phyloP scores from a whole-genome alignment of 306 rosid genomes.

The Lathyrus sativus region DNA sequence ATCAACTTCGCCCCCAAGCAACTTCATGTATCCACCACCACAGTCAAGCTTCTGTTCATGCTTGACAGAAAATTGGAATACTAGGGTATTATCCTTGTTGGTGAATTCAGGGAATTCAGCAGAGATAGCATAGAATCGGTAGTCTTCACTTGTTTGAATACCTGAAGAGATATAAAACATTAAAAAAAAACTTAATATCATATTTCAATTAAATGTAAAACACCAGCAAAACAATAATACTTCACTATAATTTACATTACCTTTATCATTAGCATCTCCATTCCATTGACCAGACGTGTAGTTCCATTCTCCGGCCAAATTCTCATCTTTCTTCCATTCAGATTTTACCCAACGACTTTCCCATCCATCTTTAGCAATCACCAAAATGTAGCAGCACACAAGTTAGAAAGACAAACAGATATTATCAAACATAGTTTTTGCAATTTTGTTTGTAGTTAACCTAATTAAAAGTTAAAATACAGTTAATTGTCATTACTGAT shows the following conservation, averaged over 20 bases:
- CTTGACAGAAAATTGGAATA: constrained; percentile 93
- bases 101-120: constrained; percentile 96
- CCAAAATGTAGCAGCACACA: constrained; percentile 16
- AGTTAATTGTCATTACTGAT: neutral
- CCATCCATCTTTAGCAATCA: constrained; percentile 77
- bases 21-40: constrained; percentile 99
- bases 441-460: too few species aligned
- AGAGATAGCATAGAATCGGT: constrained; percentile 91
- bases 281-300: constrained; percentile 93
- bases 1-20: constrained; percentile 86
- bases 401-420: constrained; percentile 19
- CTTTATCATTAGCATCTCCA: constrained; percentile 86
- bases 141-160: constrained; percentile 96
- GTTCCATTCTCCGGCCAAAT: constrained; percentile 93
- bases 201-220: constrained; percentile 8
- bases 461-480: neutral
- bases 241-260: constrained; percentile 41
- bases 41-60: constrained; percentile 99
- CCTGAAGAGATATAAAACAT: constrained; percentile 56
- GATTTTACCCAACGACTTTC: constrained; percentile 90
- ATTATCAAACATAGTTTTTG: too few species aligned
- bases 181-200: constrained; percentile 3
- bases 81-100: constrained; percentile 85
- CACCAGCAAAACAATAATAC: neutral
- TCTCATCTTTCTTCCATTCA: constrained; percentile 93